Conservation (phyloP, 2,329 filamentous ascomycete genomes). For the Daldinia eschscholtzii region DNA sequence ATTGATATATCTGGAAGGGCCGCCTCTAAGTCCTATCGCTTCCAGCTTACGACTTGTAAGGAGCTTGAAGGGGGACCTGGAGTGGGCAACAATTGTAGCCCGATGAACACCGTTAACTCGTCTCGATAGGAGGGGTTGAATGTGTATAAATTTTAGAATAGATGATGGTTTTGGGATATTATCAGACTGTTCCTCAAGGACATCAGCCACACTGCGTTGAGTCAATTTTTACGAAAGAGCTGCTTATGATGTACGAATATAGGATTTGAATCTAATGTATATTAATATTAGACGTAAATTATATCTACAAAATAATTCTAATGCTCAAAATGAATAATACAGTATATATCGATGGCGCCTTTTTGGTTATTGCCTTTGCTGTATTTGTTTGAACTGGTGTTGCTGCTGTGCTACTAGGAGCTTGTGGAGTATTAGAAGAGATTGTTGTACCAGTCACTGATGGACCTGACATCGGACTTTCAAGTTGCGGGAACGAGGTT, state of each 20-base stretch:
- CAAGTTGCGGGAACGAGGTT: neutral
- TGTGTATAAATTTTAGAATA: neutral
- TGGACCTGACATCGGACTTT: neutral
- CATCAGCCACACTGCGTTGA: neutral
- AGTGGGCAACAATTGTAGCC: constrained; percentile 31
- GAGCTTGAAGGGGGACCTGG: constrained; percentile 27
- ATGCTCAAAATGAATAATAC: neutral
- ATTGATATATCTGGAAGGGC: constrained; percentile 29
- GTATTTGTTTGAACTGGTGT: neutral
- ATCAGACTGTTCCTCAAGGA: neutral
- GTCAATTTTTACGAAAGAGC: neutral
- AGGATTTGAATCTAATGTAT: neutral
- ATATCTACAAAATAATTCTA: neutral
- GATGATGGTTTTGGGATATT: neutral
- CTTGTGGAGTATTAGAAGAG: neutral
- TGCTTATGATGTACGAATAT: neutral
- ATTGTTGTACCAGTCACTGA: neutral
- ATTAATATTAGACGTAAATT: neutral
- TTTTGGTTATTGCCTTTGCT: neutral
- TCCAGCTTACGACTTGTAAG: constrained; percentile 36
- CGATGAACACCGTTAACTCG: neutral
- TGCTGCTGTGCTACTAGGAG: neutral
- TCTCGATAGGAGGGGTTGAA: neutral
- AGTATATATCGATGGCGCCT: neutral
- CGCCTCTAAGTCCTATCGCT: constrained; percentile 29